phyloP scores from a whole-genome alignment of 768 basidiomycete species.

The Leccinum longicurvipes region DNA sequence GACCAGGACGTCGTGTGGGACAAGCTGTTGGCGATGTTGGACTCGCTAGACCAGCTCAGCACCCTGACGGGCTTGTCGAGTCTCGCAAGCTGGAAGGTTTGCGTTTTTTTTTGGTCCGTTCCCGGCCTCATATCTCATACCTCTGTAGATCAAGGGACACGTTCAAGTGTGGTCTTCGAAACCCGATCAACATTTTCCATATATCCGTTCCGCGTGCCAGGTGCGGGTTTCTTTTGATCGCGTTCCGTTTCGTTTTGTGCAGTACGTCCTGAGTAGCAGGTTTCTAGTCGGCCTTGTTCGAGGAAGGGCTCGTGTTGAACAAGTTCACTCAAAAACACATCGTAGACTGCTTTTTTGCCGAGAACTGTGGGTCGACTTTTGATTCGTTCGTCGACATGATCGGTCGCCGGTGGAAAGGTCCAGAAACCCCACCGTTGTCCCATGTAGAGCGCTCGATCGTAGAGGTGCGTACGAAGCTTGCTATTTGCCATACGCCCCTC shows the following conservation, averaged over 20 bases:
- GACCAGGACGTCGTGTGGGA: constrained; percentile 50
- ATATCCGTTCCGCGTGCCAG: constrained; percentile 63
- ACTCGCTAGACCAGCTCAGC: constrained; percentile 54
- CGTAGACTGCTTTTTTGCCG: constrained; percentile 60
- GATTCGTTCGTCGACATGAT: constrained; percentile 41
- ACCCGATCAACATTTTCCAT: constrained; percentile 44
- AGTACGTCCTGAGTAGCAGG: background rate
- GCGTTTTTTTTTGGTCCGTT: background rate
- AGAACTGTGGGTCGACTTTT: constrained; percentile 58
- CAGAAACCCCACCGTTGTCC: constrained; percentile 35
- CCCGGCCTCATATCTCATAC: background rate
- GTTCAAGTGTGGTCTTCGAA: constrained; percentile 46
- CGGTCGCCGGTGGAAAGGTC: constrained; percentile 37
- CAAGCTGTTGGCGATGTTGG: constrained; percentile 45
- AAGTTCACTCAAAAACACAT: constrained; percentile 51
- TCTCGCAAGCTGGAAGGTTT: constrained; percentile 64
- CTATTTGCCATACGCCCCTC: background rate
- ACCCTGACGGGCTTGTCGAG: constrained; percentile 42
- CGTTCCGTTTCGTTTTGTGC: background rate
- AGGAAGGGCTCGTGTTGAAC: constrained; percentile 53
- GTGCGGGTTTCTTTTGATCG: constrained; percentile 32
- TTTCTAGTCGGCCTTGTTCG: constrained; percentile 52
- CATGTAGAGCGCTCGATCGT: constrained; percentile 40
- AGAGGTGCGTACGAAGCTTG: constrained; percentile 26
- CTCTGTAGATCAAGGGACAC: constrained; percentile 45